These are phyloP conservation scores for Mayamaea pseudoterrestris DNA, from an alignment of 108 stramenopile species.

Conservation along the genomic window DNA sequence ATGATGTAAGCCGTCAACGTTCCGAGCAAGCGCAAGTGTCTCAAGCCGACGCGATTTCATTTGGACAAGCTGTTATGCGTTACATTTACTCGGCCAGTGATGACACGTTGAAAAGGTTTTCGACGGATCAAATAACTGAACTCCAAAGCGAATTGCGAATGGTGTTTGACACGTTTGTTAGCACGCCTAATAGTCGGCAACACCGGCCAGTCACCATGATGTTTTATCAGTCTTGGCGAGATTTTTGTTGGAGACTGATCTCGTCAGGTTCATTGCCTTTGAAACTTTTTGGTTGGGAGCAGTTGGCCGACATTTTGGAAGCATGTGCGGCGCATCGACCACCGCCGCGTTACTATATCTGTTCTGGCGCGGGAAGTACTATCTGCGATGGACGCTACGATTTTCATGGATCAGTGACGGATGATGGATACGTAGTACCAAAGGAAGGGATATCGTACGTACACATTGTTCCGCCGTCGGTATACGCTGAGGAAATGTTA, in stretches of 20 bases:
- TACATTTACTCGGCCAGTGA: constrained; percentile 39
- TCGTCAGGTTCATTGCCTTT: constrained; percentile 62
- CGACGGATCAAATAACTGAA: constrained; percentile 33
- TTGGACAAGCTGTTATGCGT: constrained; percentile 45
- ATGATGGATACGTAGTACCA: constrained; percentile 44
- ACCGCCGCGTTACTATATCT: constrained; percentile 54
- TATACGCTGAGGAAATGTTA: neutral
- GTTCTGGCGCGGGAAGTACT: constrained; percentile 52
- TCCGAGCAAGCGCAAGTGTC: constrained; percentile 7
- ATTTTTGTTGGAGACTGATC: constrained; percentile 48
- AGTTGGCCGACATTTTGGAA: constrained; percentile 56
- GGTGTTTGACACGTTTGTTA: constrained; percentile 30
- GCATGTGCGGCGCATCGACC: constrained; percentile 44
- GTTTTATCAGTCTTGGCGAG: constrained; percentile 61
- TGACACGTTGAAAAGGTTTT: constrained; percentile 42
- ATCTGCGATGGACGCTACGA: constrained; percentile 77
- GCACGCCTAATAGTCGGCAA: too few relatives aligned
- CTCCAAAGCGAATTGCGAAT: constrained; percentile 33
- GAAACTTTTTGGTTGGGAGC: constrained; percentile 79
- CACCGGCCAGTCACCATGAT: constrained; percentile 30
- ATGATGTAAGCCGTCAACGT: too few relatives aligned
- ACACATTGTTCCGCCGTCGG: constrained; percentile 14
- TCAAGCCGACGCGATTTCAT: constrained; percentile 33
- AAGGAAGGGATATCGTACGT: constrained; percentile 43
- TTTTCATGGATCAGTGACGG: constrained; percentile 31